A percentile compares a stretch with the other conserved stretches of the same genome.
These are phyloP conservation scores for Termitomyces titanicus DNA, from an alignment of 768 basidiomycete genomes.

Conservation along the genomic window DNA sequence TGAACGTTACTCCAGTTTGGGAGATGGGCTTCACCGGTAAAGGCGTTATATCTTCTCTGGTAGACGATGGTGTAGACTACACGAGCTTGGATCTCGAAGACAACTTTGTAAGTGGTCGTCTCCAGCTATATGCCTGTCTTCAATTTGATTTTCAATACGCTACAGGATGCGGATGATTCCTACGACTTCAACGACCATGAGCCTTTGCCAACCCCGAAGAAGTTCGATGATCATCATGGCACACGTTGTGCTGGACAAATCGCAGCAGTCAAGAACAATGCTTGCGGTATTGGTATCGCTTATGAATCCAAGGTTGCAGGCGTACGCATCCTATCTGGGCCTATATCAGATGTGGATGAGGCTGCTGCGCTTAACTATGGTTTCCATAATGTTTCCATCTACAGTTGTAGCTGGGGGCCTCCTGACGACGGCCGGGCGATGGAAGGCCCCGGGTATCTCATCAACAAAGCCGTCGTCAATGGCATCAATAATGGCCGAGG, in stretches of 20 bases:
- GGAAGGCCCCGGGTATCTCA: conserved; percentile 91
- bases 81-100: conserved; percentile 78
- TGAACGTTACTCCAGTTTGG: conserved; percentile 96
- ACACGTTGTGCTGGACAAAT: conserved; percentile 98
- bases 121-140: background rate
- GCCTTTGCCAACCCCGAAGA: conserved; percentile 79
- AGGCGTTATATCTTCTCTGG: conserved; percentile 82
- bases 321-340: conserved; percentile 90
- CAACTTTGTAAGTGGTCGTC: conserved; percentile 76
- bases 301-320: conserved; percentile 91
- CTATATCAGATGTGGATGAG: conserved; percentile 94
- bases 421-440: conserved; percentile 92
- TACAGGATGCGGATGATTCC: conserved; percentile 81
- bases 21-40: conserved; percentile 85
- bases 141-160: background rate
- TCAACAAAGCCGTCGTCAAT: conserved; percentile 91
- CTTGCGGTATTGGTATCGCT: conserved; percentile 93
- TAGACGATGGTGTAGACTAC: conserved; percentile 96
- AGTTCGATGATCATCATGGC: conserved; percentile 92
- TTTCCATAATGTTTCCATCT: conserved; percentile 88
- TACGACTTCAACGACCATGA: conserved; percentile 97
- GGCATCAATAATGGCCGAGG: conserved; percentile 87
- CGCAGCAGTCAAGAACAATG: conserved; percentile 87
- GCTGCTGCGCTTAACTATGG: conserved; percentile 93
- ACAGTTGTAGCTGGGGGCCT: conserved; percentile 98